Base-by-base conservation (phyloP, 176 grass and related monocot species). In the Chloris gayana region DNA sequence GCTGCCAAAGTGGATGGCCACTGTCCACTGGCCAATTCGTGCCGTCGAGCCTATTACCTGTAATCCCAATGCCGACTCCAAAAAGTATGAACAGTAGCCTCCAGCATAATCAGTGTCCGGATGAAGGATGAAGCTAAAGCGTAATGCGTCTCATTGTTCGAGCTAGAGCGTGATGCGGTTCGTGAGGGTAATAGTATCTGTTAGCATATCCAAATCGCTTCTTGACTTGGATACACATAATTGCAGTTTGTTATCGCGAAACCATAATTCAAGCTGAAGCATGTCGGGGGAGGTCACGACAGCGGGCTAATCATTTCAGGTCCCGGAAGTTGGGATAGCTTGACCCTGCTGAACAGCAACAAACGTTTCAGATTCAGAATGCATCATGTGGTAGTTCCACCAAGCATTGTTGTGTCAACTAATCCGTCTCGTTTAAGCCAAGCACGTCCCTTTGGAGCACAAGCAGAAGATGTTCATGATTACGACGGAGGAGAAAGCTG, bases 351-450 rank as follows among this genome's bases (percentile, higher is more conserved):
- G 27, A 68, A 74, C 18, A 64, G 8, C 77, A 84, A 80, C 87
- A 75, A 80, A 88, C 81, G 49, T 54, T 61, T 27, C 3, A 27
- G 22, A 10, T 58, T 80, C 22, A 50, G 53, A 64, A 69, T 6
- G 53, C 51, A 75, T 73, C 49, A 24, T 41, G 12, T 44, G 41
- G 70, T 74, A 42, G 87, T 80, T 76, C 82, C 64, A 89, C 71
- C 77, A 4, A 4, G 31, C 42, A 69, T 64, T 34, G 26, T 27
- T 70, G 26, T 56, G 64, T 75, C 70, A 64, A 64, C 76, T 25
- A 41, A 34, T 75, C 53, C 82, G 79, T 88, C 64, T 54, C 70
- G 76, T 84, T 84, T 70, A 88, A 80, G 86, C 13, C 47, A 88
- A 88, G 70, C 30, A 49, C 56, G 17, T 72, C 59, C 17, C n/a